Evolutionary conservation across 352 stramenopile genomes (phyloP), one percentile per base, ranked within the genome.

Genomic region (Elongisporangium undulatum): DNA sequence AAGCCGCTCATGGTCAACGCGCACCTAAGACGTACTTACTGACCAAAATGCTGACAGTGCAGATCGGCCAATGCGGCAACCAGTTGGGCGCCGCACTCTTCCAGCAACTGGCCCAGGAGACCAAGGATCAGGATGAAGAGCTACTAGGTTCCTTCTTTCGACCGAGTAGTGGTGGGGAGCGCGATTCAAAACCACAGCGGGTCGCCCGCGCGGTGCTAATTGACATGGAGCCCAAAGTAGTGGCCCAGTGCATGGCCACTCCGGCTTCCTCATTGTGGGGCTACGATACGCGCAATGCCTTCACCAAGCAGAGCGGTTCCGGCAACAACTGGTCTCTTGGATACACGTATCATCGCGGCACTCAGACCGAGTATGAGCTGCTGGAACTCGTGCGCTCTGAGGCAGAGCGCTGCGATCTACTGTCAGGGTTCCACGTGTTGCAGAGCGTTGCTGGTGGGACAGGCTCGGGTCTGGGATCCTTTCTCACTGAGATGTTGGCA

Each of bases 381-480:
- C 53, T 82, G 13, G 82, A 90, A 16, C 56, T 24, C 64, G 23
- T 10, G 29, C 20, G 22, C 21, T 51, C 19, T 49, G 82, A 95
- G 66, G 75, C 72, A 5, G 82, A 94, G 64, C 77, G 67, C 15
- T 89, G 74, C 61, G 88, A 95, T 55, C 61, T 77, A 39, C 60
- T 95, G 45, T 71, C 72, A 23, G 85, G 84, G 15, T 75, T 97
- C 57, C 65, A 90, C 17, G 79, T 85, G 26, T 66, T 95, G 39
- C 89, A 97, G 61, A 97, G 89, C 63, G 76, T 82, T n/a, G 87
- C 86, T 41, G 89, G 89, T 34, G 87, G 87, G 55, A 97, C 89
- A 10, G 89, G 89, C n/a, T 94, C 86, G 8, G 89, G 87, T 17
- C 34, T 97, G n/a, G 81, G 89, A 6, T 94, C 85, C 23, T 90